Percentiles rank a stretch among this genome's conserved stretches.
Evolutionary conservation across 352 stramenopile species (phyloP).

Genomic region (Phytophthora citrophthora): DNA sequence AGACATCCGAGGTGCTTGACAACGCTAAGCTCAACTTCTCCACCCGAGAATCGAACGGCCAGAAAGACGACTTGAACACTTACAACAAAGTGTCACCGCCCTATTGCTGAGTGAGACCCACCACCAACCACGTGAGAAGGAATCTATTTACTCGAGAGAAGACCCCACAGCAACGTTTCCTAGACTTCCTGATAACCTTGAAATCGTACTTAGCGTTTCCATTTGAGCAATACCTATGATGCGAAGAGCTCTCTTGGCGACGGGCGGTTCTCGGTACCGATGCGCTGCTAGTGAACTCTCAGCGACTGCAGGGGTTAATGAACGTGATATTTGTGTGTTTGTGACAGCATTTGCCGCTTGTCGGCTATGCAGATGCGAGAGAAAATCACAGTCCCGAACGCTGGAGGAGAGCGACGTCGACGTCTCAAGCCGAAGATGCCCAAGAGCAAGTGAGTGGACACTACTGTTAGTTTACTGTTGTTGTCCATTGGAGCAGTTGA

Average conservation of each 20-base stretch:
- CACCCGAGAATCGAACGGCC: conserved; percentile 8
- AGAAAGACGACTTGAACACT: conserved; percentile 6
- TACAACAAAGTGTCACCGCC: conserved; percentile 16
- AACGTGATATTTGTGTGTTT: conserved; percentile 2
- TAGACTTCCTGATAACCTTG: background rate
- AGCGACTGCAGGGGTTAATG: background rate
- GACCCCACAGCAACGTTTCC: background rate
- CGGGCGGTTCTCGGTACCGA: conserved; percentile 30
- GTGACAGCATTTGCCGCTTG: conserved; percentile 17
- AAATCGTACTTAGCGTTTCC: conserved; percentile 17
- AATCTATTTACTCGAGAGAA: conserved; percentile 38
- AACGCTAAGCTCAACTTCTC: conserved; percentile 20
- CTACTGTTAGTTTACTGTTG: background rate
- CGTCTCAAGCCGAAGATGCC: conserved; percentile 59
- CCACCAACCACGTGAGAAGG: conserved; percentile 21
- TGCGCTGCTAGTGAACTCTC: conserved; percentile 1
- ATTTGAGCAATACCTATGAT: conserved; percentile 24
- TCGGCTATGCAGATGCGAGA: conserved; percentile 17
- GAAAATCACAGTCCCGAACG: conserved; percentile 52
- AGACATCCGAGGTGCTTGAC: background rate
- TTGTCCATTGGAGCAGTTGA: background rate
- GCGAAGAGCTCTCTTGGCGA: conserved; percentile 15
- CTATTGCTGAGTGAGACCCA: conserved; percentile 17
- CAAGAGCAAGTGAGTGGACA: conserved; percentile 53
- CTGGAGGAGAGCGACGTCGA: conserved; percentile 24